Evolutionary conservation across 1,284 basidiomycete species (phyloP).

Genomic region (Malassezia japonica): DNA sequence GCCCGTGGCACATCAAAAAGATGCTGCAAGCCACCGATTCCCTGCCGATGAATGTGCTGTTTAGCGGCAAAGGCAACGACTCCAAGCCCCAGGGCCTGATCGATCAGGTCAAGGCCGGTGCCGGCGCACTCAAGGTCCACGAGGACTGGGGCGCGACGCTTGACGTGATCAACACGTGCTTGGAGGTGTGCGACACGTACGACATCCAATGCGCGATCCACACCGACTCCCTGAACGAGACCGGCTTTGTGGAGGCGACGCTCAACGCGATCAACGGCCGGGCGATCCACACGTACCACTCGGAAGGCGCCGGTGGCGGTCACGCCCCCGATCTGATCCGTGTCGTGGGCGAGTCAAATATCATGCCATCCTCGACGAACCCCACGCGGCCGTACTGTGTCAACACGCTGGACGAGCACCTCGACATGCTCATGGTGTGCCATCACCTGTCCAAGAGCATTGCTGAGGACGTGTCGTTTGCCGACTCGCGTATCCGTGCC

Average conservation of each 20-base stretch:
- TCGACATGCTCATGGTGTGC: constrained; percentile 91
- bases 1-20: constrained; percentile 34
- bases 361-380: constrained; percentile 94
- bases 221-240: constrained; percentile 64
- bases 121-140: constrained; percentile 84
- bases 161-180: constrained; percentile 63
- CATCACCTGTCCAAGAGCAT: constrained; percentile 47
- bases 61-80: constrained; percentile 74
- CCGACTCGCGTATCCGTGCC: constrained; percentile 89
- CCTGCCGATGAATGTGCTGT: constrained; percentile 80
- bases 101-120: constrained; percentile 79
- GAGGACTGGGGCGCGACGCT: constrained; percentile 98
- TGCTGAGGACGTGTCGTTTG: constrained; percentile 87
- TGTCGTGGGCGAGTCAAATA: constrained; percentile 78
- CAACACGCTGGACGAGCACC: constrained; percentile 93
- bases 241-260: constrained; percentile 83
- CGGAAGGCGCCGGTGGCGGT: constrained; percentile 57
- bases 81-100: constrained; percentile 61
- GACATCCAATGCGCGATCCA: constrained; percentile 98
- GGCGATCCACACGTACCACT: constrained; percentile 71
- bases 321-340: constrained; percentile 97
- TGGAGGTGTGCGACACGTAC: constrained; percentile 78
- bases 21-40: constrained; percentile 62
- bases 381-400: constrained; percentile 83
- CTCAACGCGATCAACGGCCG: constrained; percentile 79